Evolutionary conservation across 2,329 filamentous ascomycete genomes (phyloP).

Genomic region (Xylaria polymorpha): DNA sequence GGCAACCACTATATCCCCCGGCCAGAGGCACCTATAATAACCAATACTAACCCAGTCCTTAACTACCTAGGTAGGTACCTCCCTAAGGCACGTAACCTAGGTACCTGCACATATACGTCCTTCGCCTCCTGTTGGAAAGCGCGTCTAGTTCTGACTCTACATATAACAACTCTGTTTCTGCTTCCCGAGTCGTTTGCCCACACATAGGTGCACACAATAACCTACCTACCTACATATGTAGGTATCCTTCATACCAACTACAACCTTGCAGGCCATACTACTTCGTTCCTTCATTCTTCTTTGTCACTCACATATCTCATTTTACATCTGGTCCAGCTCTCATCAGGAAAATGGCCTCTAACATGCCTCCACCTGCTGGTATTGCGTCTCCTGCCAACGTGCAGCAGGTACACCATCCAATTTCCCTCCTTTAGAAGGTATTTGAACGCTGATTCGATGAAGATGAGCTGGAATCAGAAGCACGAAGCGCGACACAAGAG

Average conservation of each 20-base stretch:
- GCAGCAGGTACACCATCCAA: background rate
- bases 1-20: background rate
- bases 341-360: background rate
- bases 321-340: background rate
- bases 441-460: background rate
- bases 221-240: too few relatives aligned
- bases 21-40: background rate
- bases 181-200: too few relatives aligned
- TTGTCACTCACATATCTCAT: background rate
- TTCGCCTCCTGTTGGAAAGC: background rate
- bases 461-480: background rate
- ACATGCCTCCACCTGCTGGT: background rate
- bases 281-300: background rate
- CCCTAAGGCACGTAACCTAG: too few relatives aligned
- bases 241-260: background rate
- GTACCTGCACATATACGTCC: background rate
- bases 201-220: background rate
- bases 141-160: background rate
- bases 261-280: background rate
- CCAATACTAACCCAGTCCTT: too few relatives aligned
- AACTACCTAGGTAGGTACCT: background rate
- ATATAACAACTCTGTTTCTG: background rate
- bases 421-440: background rate
- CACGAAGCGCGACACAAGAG: background rate
- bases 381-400: background rate